Evolutionary conservation across 2,329 filamentous ascomycete genomes (phyloP), one percentile per base, ranked within the genome.

Genomic region (Massarina eburnea): DNA sequence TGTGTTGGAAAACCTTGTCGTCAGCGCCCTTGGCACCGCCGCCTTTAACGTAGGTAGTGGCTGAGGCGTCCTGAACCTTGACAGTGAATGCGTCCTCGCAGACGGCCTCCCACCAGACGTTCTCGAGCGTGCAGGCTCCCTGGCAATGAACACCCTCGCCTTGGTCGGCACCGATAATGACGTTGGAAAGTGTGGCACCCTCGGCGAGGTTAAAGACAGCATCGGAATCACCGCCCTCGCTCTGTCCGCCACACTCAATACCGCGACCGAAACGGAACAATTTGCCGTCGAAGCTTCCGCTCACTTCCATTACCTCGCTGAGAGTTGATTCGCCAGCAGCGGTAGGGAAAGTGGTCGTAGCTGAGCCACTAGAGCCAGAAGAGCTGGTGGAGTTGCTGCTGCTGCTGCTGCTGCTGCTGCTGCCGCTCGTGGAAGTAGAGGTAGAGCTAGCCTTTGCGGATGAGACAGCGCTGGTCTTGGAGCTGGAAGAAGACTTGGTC

Each of bases 201-300:
- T 73, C 67, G 59, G 75, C 69, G 41, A 81, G 67, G 49, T 77
- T 69, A 72, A 81, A 81, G 60, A 81, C 77, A 36, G 78, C 75
- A 41, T 78, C 76, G 0, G 64, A 49, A 45, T 73, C 63, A 39
- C 67, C 73, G 44, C 75, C 74, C 55, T 78, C 76, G 8, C 56
- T 57, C 43, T 78, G 73, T 15, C 64, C 71, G 17, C 58, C 68
- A 66, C 76, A 78, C 18, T 35, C 47, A 12, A 49, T 54, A 45
- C 64, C 64, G 52, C 65, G 64, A 54, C 61, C 65, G 48, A 64
- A 68, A 43, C 58, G 62, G 61, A 66, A 64, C 39, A 66, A 54
- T 15, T 63, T 64, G 52, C 64, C 64, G 46, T 67, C 65, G 36
- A 66, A 67, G 32, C 49, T 51, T 37, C 61, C 65, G 9, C 45